A percentile compares a stretch with the other conserved stretches of the same genome.
phyloP scores from a whole-genome alignment of 805 yeast species.

The Yarrowia sp. region DNA sequence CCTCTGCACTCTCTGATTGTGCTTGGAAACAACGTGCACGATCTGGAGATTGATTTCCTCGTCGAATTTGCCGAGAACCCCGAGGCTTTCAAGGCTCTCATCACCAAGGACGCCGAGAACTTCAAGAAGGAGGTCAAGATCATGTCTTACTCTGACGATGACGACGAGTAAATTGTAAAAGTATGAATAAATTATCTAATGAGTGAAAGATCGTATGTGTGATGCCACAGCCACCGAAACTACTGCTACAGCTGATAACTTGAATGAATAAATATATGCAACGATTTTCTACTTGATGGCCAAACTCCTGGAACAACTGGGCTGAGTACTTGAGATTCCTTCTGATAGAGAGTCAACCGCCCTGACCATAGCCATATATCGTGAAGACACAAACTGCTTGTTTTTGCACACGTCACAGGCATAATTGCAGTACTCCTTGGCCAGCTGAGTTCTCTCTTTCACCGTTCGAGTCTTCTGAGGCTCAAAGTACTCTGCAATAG shows the following conservation, averaged over 20 bases:
- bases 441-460: slow-evolving; percentile 20
- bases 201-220: too few relatives aligned
- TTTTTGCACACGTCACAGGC: slow-evolving; percentile 44
- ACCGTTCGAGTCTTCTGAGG: slow-evolving; percentile 25
- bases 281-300: not conserved
- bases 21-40: slow-evolving; percentile 92
- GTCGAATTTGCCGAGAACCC: slow-evolving; percentile 67
- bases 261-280: not conserved
- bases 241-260: too few relatives aligned
- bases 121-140: slow-evolving; percentile 42
- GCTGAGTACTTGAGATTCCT: slow-evolving; percentile 16
- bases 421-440: slow-evolving; percentile 40
- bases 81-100: slow-evolving; percentile 57
- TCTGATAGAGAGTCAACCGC: slow-evolving; percentile 9
- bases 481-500: slow-evolving; percentile 44
- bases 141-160: slow-evolving; percentile 41
- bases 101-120: slow-evolving; percentile 51
- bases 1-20: slow-evolving; percentile 92
- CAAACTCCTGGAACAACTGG: slow-evolving; percentile 11
- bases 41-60: slow-evolving; percentile 85
- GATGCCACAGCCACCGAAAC: too few relatives aligned
- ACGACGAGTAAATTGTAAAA: slow-evolving; percentile 28
- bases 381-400: slow-evolving; percentile 23
- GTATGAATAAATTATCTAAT: slow-evolving; percentile 11
- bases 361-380: slow-evolving; percentile 27